Evolutionary conservation across 352 stramenopile genomes (phyloP).

Genomic region (Saprolegnia parasitica): DNA sequence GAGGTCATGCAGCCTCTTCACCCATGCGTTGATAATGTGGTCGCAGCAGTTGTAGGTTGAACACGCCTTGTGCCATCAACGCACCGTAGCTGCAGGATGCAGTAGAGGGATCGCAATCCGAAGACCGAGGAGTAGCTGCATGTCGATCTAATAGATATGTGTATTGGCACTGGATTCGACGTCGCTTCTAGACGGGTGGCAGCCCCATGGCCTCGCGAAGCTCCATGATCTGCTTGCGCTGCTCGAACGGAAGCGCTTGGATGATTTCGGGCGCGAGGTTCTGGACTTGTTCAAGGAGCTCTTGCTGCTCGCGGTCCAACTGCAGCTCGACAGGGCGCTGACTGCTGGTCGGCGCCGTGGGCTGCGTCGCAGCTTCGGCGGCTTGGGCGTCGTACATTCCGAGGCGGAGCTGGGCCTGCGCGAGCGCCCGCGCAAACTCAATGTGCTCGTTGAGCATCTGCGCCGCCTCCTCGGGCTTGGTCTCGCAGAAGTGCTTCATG

Average conservation of each 20-base stretch:
- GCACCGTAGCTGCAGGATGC: too few species aligned
- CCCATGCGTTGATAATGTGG: too few species aligned
- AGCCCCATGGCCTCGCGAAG: constrained; percentile 73
- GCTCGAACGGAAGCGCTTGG: constrained; percentile 59
- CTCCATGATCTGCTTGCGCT: constrained; percentile 81
- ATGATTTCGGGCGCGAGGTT: constrained; percentile 78
- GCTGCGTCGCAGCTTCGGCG: constrained; percentile 40
- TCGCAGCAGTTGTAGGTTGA: too few species aligned
- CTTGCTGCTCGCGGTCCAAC: constrained; percentile 70
- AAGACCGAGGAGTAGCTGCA: too few species aligned
- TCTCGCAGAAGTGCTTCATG: constrained; percentile 77
- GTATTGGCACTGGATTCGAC: not conserved
- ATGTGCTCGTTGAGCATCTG: constrained; percentile 67
- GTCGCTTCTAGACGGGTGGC: constrained; percentile 41
- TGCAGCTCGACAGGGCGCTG: constrained; percentile 51
- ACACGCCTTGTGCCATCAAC: too few species aligned
- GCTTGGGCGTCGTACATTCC: constrained; percentile 44
- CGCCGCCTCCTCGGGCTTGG: constrained; percentile 59
- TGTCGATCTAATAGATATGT: not conserved
- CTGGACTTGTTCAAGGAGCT: constrained; percentile 72
- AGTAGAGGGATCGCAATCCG: too few species aligned
- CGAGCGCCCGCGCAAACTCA: constrained; percentile 63
- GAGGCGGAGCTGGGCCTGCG: constrained; percentile 67
- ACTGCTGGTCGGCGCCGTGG: not conserved
- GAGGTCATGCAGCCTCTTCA: too few species aligned